These are phyloP conservation scores for Starmera caribaea DNA, from an alignment of 805 yeast genomes.

Conservation along the genomic window DNA sequence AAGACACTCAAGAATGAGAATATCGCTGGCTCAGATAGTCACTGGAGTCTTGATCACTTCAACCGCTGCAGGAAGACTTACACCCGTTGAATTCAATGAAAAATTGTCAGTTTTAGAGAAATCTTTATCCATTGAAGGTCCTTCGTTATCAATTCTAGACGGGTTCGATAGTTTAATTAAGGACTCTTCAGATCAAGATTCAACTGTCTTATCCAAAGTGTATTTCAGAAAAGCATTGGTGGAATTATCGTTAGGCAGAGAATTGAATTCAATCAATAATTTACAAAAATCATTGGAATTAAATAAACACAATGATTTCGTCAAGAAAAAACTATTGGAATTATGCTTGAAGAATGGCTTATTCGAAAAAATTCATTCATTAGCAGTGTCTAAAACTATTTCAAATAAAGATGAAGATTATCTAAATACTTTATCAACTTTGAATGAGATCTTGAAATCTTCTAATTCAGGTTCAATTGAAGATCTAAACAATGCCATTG, in stretches of 20 bases:
- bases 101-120: not conserved
- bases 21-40: no score
- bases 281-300: constrained; percentile 37
- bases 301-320: constrained; percentile 32
- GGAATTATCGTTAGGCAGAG: constrained; percentile 47
- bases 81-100: not conserved
- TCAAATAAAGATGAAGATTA: constrained; percentile 7
- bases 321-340: constrained; percentile 39
- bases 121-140: constrained; percentile 6
- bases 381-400: not conserved
- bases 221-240: constrained; percentile 54
- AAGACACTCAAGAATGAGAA: no score
- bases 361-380: constrained; percentile 24
- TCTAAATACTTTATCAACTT: constrained; percentile 7
- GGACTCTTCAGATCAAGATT: constrained; percentile 4
- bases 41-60: not conserved
- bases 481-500: constrained; percentile 24
- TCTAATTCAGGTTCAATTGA: constrained; percentile 20
- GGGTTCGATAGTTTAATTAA: constrained; percentile 12
- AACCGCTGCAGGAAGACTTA: not conserved
- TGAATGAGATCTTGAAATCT: constrained; percentile 11
- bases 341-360: constrained; percentile 45
- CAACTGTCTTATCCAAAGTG: constrained; percentile 29
- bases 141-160: constrained; percentile 11
- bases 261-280: constrained; percentile 40